Evolutionary conservation across 768 basidiomycete genomes (phyloP), one percentile per base, ranked within the genome.

Genomic region (Phlebiopsis flavidoalba): DNA sequence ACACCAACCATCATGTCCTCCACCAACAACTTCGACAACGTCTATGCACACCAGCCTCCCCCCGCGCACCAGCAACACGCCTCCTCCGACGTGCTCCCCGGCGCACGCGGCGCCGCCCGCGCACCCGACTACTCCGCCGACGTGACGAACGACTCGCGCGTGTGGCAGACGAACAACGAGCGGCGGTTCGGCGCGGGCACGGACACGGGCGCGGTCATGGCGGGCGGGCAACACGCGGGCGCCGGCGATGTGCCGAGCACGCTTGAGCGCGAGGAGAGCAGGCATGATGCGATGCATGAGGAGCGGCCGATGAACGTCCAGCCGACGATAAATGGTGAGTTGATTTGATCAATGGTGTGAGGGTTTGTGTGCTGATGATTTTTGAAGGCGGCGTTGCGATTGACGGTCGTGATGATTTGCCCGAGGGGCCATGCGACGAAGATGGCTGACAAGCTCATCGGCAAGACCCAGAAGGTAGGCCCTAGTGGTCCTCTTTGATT

Each of bases 361-460:
- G 2, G 19, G 8, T 8, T 31, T 2, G 45, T 46, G 14, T 19
- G 19, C 45, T 31, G 26, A 31, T n/a, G 26, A 52, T 17, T 63
- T 4, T 15, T 5, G 31, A 17, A 72, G 77, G 73, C 22, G 76
- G 77, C 5, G 75, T 76, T 8, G 72, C 74, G 1, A 60, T 74
- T 14, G 76, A 67, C 47, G 75, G 73, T 1, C 61, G 66, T 17
- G 67, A 70, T 1, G 68, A 75, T 53, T 35, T 73, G 21, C 73
- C 77, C 0, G 68, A 73, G 63, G n/a, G 76, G 76, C 4, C 77
- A 81, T 26, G 75, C 81, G n/a, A n/a, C n/a, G 31, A 75, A 65
- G 26, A 19, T 80, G 0, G 69, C 75, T 8, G 85, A 87, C 71
- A 86, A 82, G 70, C 60, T 85, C 21, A 64, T 84, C 37, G 85